A percentile compares a stretch with the other conserved stretches of the same genome.
Conservation (phyloP, 2,329 filamentous ascomycete species). For the Zymoseptoria crescenta region DNA sequence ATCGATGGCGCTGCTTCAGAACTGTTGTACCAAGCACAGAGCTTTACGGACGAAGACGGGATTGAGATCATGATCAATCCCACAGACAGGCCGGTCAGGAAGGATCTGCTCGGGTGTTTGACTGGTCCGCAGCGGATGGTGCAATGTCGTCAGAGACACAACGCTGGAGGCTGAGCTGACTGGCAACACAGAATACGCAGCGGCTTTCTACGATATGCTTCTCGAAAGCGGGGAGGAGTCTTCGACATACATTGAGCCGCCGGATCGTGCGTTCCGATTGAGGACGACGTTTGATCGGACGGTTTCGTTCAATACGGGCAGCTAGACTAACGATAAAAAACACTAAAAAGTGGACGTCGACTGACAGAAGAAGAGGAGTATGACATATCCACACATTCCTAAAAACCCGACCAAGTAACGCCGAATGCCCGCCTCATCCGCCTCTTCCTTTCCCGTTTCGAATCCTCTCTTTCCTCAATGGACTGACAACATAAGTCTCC, state of each 20-base stretch:
- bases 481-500: slow-evolving; percentile 9
- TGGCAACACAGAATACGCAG: too few relatives aligned
- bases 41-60: too few relatives aligned
- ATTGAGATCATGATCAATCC: too few relatives aligned
- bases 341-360: background rate
- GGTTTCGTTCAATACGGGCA: too few relatives aligned
- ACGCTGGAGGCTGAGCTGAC: too few relatives aligned
- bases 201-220: background rate
- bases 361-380: background rate
- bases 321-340: background rate
- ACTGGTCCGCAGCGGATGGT: too few relatives aligned
- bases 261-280: background rate
- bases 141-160: too few relatives aligned
- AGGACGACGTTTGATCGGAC: background rate
- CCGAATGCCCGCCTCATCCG: background rate
- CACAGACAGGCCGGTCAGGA: too few relatives aligned
- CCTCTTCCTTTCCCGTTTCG: background rate
- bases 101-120: too few relatives aligned
- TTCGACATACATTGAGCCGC: background rate
- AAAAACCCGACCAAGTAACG: background rate
- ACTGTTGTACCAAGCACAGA: too few relatives aligned
- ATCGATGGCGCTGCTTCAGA: too few relatives aligned
- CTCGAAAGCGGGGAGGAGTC: background rate
- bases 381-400: background rate
- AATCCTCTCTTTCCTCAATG: slow-evolving; percentile 1